phyloP scores from a whole-genome alignment of 1,284 basidiomycete genomes.

The Ustilago crameri region DNA sequence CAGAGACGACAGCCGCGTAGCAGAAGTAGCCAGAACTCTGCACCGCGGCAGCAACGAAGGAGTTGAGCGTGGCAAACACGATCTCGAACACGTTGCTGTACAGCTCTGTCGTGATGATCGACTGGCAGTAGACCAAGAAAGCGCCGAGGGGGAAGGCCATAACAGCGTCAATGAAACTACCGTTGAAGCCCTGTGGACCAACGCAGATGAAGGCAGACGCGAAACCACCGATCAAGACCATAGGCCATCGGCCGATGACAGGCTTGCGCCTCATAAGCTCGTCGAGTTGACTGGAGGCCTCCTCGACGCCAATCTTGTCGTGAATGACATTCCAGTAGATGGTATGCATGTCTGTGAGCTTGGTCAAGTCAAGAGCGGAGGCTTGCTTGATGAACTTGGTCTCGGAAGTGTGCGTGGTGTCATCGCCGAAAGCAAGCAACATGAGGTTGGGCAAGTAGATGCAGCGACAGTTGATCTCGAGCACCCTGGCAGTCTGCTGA shows the following conservation, averaged over 20 bases:
- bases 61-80: constrained; percentile 81
- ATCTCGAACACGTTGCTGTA: constrained; percentile 91
- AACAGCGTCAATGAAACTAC: constrained; percentile 83
- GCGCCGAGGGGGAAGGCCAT: constrained; percentile 81
- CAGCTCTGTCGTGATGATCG: constrained; percentile 73
- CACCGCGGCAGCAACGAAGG: constrained; percentile 75
- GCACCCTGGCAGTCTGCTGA: constrained; percentile 82
- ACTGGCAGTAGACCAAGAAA: constrained; percentile 72
- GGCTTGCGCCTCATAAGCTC: constrained; percentile 76
- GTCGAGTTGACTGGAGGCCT: constrained; percentile 80
- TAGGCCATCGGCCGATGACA: constrained; percentile 69
- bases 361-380: constrained; percentile 62
- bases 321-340: constrained; percentile 90
- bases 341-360: constrained; percentile 76
- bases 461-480: constrained; percentile 84
- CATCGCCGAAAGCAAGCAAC: constrained; percentile 74
- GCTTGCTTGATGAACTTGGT: constrained; percentile 74
- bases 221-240: constrained; percentile 81
- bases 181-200: constrained; percentile 71
- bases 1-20: constrained; percentile 85
- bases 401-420: constrained; percentile 83
- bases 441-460: constrained; percentile 88
- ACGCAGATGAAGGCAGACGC: constrained; percentile 79
- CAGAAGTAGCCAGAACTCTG: constrained; percentile 74
- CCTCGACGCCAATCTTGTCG: constrained; percentile 83